phyloP scores from a whole-genome alignment of 768 basidiomycete genomes.

The Lentinula guzmanii region DNA sequence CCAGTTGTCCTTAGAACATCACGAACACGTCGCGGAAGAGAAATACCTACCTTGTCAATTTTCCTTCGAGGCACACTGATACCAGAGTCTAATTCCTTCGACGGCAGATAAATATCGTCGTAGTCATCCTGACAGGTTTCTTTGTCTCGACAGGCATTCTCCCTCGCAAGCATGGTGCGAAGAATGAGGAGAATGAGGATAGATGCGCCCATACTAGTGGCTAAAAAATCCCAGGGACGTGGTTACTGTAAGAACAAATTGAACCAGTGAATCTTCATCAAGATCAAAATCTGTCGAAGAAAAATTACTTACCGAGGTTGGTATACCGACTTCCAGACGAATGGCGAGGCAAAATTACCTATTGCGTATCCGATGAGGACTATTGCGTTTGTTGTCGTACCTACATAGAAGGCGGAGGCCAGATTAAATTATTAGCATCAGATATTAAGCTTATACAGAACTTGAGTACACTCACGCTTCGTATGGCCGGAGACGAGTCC shows the following conservation, averaged over 20 bases:
- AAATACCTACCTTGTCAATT: slow-evolving; percentile 53
- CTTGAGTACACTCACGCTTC: slow-evolving; percentile 40
- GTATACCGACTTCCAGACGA: slow-evolving; percentile 72
- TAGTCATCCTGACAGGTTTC: slow-evolving; percentile 46
- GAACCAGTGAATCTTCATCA: background rate
- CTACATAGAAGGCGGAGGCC: slow-evolving; percentile 21
- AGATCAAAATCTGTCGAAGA: background rate
- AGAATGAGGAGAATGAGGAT: slow-evolving; percentile 49
- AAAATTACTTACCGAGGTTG: slow-evolving; percentile 47
- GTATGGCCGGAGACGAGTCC: slow-evolving; percentile 69
- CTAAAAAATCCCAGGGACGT: slow-evolving; percentile 73
- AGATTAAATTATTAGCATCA: no score
- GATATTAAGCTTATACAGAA: no score
- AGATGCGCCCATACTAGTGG: slow-evolving; percentile 53
- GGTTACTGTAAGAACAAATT: slow-evolving; percentile 39
- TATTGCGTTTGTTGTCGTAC: slow-evolving; percentile 71
- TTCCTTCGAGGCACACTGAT: slow-evolving; percentile 34
- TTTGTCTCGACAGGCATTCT: slow-evolving; percentile 57
- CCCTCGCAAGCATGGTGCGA: slow-evolving; percentile 48
- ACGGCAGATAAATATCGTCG: slow-evolving; percentile 54
- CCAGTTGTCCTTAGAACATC: background rate
- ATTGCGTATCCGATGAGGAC: slow-evolving; percentile 68
- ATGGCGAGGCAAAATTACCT: slow-evolving; percentile 70
- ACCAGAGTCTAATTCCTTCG: slow-evolving; percentile 41
- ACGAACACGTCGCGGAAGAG: background rate